Evolutionary conservation across 2,329 filamentous ascomycete genomes (phyloP).

Genomic region (Hypoxylon sp.): DNA sequence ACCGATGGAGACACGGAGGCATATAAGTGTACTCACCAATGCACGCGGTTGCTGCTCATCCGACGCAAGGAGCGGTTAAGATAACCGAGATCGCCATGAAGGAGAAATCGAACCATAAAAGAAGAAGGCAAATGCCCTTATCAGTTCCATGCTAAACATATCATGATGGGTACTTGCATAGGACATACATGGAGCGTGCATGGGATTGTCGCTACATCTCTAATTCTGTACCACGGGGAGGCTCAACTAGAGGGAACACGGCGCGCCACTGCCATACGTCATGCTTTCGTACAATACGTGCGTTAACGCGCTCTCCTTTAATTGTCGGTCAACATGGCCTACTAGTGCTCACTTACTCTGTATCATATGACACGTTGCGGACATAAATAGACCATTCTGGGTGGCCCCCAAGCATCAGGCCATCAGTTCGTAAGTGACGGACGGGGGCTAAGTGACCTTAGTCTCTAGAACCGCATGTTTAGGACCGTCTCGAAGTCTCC

Average conservation of each 20-base stretch:
- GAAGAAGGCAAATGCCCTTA: constrained; percentile 20
- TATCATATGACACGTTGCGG: constrained; percentile 34
- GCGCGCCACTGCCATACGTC: constrained; percentile 24
- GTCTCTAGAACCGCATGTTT: constrained; percentile 29
- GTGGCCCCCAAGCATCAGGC: constrained; percentile 21
- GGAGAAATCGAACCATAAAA: constrained; percentile 20
- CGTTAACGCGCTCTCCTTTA: constrained; percentile 16
- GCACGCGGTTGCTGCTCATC: constrained; percentile 21
- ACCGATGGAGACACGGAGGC: constrained; percentile 19
- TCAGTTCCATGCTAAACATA: constrained; percentile 18
- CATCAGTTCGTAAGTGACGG: constrained; percentile 6
- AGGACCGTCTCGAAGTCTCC: constrained; percentile 24
- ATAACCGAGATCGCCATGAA: constrained; percentile 30
- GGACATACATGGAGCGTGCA: neutral
- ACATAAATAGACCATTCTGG: constrained; percentile 38
- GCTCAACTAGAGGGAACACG: constrained; percentile 19
- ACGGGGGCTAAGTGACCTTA: constrained; percentile 29
- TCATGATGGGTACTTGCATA: constrained; percentile 22
- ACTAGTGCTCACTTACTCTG: constrained; percentile 39
- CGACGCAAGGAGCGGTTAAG: constrained; percentile 32
- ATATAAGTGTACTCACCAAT: constrained; percentile 32
- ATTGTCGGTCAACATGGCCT: constrained; percentile 31
- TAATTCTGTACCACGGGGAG: constrained; percentile 23
- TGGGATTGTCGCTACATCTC: constrained; percentile 20
- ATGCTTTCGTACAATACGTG: constrained; percentile 21